A percentile compares a stretch with the other conserved stretches of the same genome.
Conservation (phyloP, 352 stramenopile genomes). For the Phytophthora citricola region DNA sequence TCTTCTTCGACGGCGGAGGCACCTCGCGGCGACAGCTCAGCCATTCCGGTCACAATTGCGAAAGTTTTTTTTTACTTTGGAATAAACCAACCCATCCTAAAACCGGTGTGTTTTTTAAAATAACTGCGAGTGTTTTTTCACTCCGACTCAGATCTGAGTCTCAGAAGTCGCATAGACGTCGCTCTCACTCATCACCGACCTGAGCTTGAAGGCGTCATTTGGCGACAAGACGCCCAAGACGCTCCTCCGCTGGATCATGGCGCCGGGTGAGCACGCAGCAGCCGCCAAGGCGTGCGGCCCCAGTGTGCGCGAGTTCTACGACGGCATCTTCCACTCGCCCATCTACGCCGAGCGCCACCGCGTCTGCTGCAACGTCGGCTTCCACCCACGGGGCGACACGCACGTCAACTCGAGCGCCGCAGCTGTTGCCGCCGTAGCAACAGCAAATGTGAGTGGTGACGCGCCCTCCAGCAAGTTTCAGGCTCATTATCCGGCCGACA, state of each 20-base stretch:
- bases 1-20: slow-evolving; percentile 1
- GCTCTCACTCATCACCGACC: slow-evolving; percentile 6
- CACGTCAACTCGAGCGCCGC: slow-evolving; percentile 31
- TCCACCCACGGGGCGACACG: slow-evolving; percentile 37
- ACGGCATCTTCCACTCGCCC: slow-evolving; percentile 76
- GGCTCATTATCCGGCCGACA: slow-evolving; percentile 40
- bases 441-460: slow-evolving; percentile 15
- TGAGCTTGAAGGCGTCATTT: slow-evolving; percentile 31
- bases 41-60: slow-evolving; percentile 10
- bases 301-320: slow-evolving; percentile 76
- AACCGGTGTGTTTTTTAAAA: too few relatives aligned
- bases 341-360: slow-evolving; percentile 70
- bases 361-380: slow-evolving; percentile 78
- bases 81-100: too few relatives aligned
- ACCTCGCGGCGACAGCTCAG: slow-evolving; percentile 14
- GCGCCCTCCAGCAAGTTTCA: slow-evolving; percentile 38
- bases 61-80: background rate
- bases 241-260: slow-evolving; percentile 12
- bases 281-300: slow-evolving; percentile 19
- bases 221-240: slow-evolving; percentile 13
- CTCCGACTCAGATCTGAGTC: slow-evolving; percentile 2
- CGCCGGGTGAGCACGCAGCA: slow-evolving; percentile 3
- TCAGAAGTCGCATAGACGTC: slow-evolving; percentile 14
- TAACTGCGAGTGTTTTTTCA: too few relatives aligned
- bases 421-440: slow-evolving; percentile 19